Conservation (phyloP, 2,329 filamentous ascomycete species). For the Clathrospora elynae region DNA sequence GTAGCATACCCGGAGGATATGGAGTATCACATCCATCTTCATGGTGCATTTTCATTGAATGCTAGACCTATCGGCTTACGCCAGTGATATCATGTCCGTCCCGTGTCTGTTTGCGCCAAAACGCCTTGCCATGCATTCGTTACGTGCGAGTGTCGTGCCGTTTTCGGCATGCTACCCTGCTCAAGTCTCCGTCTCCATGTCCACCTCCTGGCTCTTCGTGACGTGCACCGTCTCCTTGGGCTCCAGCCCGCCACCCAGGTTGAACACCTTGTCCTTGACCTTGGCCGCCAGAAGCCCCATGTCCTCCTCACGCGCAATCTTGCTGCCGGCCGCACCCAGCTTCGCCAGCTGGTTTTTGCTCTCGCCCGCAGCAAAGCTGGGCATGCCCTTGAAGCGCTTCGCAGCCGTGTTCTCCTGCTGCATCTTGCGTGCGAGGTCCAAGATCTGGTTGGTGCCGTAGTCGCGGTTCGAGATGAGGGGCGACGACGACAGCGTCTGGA, state of each 20-base stretch:
- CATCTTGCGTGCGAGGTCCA: constrained; percentile 84
- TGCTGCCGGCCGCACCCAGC: constrained; percentile 64
- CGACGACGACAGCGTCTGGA: constrained; percentile 89
- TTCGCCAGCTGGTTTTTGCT: constrained; percentile 58
- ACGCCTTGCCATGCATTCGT: constrained; percentile 13
- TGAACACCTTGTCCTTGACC: constrained; percentile 68
- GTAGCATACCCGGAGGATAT: too few relatives aligned
- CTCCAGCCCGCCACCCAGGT: constrained; percentile 15
- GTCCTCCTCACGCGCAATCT: constrained; percentile 66
- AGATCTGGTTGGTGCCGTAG: constrained; percentile 89
- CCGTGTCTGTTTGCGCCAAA: constrained; percentile 7
- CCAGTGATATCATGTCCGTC: constrained; percentile 4
- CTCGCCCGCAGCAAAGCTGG: constrained; percentile 8
- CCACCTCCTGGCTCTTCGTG: constrained; percentile 29
- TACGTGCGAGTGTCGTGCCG: neutral
- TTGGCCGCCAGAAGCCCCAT: constrained; percentile 66
- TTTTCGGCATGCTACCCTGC: too few relatives aligned
- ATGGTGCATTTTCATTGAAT: too few relatives aligned
- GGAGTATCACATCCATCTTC: too few relatives aligned
- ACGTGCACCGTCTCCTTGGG: neutral
- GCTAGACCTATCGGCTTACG: too few relatives aligned
- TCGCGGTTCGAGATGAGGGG: constrained; percentile 91
- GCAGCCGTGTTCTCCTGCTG: constrained; percentile 62
- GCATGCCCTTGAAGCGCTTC: constrained; percentile 39
- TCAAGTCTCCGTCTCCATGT: constrained; percentile 33